A percentile compares a stretch with the other conserved stretches of the same genome.
These are phyloP conservation scores for Colletotrichum orchidophilum DNA, from an alignment of 2,329 filamentous ascomycete species.

Conservation along the genomic window DNA sequence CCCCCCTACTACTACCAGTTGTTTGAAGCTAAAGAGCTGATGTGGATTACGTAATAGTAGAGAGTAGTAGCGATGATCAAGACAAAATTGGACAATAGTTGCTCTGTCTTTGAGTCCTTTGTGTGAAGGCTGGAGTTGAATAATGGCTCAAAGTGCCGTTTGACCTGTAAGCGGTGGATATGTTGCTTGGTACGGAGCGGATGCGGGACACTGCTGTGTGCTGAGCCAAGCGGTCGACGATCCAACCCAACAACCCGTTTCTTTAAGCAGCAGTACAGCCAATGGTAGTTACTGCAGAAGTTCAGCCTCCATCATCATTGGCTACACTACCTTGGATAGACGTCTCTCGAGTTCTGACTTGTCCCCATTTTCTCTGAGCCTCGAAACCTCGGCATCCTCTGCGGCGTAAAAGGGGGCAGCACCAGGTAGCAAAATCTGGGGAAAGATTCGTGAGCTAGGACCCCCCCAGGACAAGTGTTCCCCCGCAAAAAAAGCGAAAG, in stretches of 20 bases:
- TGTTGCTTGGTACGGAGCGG: background rate
- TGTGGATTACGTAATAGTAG: background rate
- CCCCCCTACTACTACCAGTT: background rate
- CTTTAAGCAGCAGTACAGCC: slow-evolving; percentile 4
- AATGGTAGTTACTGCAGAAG: slow-evolving; percentile 1
- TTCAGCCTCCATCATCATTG: background rate
- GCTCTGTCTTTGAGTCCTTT: background rate
- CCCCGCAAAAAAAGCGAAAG: slow-evolving; percentile 20
- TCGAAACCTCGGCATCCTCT: background rate
- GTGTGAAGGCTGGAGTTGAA: background rate
- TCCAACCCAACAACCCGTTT: background rate
- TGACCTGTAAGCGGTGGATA: background rate
- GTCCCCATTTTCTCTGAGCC: background rate
- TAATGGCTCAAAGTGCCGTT: background rate
- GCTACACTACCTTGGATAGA: background rate
- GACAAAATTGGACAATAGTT: background rate
- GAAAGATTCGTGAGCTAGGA: slow-evolving; percentile 10
- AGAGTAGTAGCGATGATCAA: background rate
- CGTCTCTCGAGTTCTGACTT: background rate
- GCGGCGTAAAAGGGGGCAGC: background rate
- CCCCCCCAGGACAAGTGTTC: slow-evolving; percentile 1
- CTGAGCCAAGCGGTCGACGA: background rate
- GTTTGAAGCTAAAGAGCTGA: background rate
- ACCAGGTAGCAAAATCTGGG: slow-evolving; percentile 2
- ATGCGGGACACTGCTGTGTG: background rate